Evolutionary conservation across 495 filamentous ascomycete genomes (phyloP).

Genomic region (Tuber umbilicatum): DNA sequence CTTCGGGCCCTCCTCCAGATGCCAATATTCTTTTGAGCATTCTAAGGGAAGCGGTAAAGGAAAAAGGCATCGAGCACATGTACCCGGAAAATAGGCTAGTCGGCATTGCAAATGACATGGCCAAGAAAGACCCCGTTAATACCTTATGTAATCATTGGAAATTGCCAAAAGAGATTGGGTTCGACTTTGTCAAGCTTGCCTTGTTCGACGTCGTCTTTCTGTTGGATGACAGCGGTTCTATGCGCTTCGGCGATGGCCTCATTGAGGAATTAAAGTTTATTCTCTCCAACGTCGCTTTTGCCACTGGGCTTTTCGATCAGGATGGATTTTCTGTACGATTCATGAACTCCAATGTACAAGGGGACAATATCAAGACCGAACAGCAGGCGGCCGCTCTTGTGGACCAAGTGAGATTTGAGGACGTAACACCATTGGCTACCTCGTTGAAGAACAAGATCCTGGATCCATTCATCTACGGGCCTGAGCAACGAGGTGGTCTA

Average conservation of each 20-base stretch:
- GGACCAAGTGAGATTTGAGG: constrained; percentile 55
- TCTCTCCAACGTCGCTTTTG: constrained; percentile 55
- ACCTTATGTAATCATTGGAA: constrained; percentile 46
- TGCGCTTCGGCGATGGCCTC: constrained; percentile 60
- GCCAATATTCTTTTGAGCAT: constrained; percentile 31
- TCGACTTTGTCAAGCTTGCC: constrained; percentile 60
- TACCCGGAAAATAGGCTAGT: constrained; percentile 32
- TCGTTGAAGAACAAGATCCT: constrained; percentile 57
- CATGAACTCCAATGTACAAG: constrained; percentile 55
- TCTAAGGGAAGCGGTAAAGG: constrained; percentile 35
- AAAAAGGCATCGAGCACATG: constrained; percentile 33
- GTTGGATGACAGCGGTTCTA: constrained; percentile 63
- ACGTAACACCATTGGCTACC: constrained; percentile 63
- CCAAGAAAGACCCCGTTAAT: constrained; percentile 34
- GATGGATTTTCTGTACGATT: constrained; percentile 66
- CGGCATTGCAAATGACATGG: constrained; percentile 27
- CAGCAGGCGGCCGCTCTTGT: constrained; percentile 57
- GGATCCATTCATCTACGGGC: constrained; percentile 53
- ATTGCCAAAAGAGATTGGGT: constrained; percentile 57
- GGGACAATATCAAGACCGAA: constrained; percentile 53
- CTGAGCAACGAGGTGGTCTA: constrained; percentile 49
- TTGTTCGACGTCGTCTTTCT: constrained; percentile 59
- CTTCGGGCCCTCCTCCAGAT: constrained; percentile 33
- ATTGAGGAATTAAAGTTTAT: constrained; percentile 64
- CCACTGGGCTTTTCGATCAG: constrained; percentile 61